Evolutionary conservation across 2,329 filamentous ascomycete species (phyloP).

Genomic region (Tolypocladium amazonense): DNA sequence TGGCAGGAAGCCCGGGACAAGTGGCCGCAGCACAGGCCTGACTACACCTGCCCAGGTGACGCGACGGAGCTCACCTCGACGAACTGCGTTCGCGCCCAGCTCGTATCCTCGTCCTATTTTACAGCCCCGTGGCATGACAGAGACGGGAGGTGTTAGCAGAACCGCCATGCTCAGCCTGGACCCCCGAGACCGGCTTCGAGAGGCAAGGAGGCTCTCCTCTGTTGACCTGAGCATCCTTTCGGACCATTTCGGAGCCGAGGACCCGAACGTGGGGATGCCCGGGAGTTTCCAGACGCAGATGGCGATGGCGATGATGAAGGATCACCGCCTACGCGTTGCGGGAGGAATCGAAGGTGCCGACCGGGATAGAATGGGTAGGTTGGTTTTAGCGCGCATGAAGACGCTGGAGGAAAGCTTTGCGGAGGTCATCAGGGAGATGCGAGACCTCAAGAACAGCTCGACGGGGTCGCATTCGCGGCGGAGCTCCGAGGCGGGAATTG

Average conservation of each 20-base stretch:
- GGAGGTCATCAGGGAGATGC: slow-evolving; percentile 75
- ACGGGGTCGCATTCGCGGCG: slow-evolving; percentile 37
- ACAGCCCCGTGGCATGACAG: slow-evolving; percentile 26
- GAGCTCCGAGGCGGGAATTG: slow-evolving; percentile 35
- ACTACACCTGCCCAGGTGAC: slow-evolving; percentile 21
- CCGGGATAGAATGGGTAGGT: slow-evolving; percentile 62
- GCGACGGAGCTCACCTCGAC: slow-evolving; percentile 36
- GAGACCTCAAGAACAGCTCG: slow-evolving; percentile 43
- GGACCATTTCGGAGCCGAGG: slow-evolving; percentile 51
- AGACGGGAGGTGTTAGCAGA: slow-evolving; percentile 23
- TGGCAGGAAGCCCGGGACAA: slow-evolving; percentile 26
- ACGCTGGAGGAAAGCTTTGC: slow-evolving; percentile 84
- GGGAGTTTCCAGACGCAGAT: slow-evolving; percentile 76
- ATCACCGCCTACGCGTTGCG: slow-evolving; percentile 37
- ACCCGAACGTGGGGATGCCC: slow-evolving; percentile 52
- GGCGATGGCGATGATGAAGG: slow-evolving; percentile 56
- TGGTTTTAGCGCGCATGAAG: slow-evolving; percentile 86
- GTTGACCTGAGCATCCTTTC: slow-evolving; percentile 66
- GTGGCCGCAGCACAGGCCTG: slow-evolving; percentile 16
- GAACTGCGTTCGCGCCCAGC: slow-evolving; percentile 29
- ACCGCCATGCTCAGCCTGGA: slow-evolving; percentile 42
- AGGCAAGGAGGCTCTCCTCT: slow-evolving; percentile 42
- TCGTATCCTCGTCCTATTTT: slow-evolving; percentile 47
- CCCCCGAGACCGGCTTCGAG: slow-evolving; percentile 27
- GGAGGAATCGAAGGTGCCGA: slow-evolving; percentile 26